Base-by-base conservation (phyloP, 352 stramenopile genomes). In the Globisporangium mamillatum region DNA sequence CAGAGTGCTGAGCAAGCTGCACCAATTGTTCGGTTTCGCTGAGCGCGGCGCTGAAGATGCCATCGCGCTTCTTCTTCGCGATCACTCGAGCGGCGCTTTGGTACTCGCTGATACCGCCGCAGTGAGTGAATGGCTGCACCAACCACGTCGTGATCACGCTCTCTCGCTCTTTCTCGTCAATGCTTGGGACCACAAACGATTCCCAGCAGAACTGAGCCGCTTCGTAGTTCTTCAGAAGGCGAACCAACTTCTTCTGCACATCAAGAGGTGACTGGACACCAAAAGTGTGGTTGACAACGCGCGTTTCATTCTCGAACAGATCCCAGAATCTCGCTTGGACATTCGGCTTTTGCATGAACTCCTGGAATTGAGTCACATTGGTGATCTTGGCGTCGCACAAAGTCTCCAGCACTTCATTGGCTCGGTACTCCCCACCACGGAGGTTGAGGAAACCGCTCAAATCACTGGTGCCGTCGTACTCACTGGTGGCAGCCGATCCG, bases 171-270 rank as follows among this genome's bases (percentile, higher is more conserved):
- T 72, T 69, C 12, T 77, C 70, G 46, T 79, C 60, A 44, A 90
- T 75, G 52, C 70, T 66, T 16, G 82, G 79, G 29, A 80, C 63
- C 34, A 93, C 75, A 46, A 93, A 69, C 12, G 73, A 71, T 44
- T 91, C 74, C 82, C 83, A 93, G 29, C 79, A 80, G 0, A 84
- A 61, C 50, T 90, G 81, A 0, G 84, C 84, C 0, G 82, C 82
- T 52, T 90, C 81, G 56, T 89, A 90, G 58, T 89, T 89, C 67
- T 90, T 81, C 52, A 93, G 52, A 53, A 93, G 50, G 7, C 84
- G 82, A 36, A 93, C 76, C 16, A 93, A 59, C 68, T 93, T 93
- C 70, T 90, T 90, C 58, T 93, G 84, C 22, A 90, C 68, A 68
- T 88, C 79, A 24, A 90, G 32, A 22, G 79, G 81, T 29, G 76